A percentile compares a stretch with the other conserved stretches of the same genome.
phyloP scores from a whole-genome alignment of 495 filamentous ascomycete species.

The Penicillium macrosclerotiorum region DNA sequence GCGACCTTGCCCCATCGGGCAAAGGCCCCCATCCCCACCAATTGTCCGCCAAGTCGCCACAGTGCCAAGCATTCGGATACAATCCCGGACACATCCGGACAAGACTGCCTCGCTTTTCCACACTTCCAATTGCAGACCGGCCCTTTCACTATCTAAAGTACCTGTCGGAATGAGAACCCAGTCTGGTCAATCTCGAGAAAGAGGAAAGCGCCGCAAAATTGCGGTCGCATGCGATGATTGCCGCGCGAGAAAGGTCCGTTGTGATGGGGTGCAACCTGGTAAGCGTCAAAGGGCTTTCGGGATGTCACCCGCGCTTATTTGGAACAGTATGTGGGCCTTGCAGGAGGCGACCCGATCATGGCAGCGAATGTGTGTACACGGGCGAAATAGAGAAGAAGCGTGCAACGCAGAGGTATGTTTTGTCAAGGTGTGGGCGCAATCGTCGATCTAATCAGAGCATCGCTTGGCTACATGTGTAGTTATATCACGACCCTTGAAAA shows the following conservation, averaged over 20 bases:
- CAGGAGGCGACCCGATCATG: slow-evolving; percentile 18
- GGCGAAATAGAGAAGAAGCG: slow-evolving; percentile 35
- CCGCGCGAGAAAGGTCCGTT: slow-evolving; percentile 34
- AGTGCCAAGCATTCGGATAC: too few relatives aligned
- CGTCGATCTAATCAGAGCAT: not conserved
- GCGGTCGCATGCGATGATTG: slow-evolving; percentile 40
- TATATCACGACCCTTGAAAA: slow-evolving; percentile 29
- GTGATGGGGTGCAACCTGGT: slow-evolving; percentile 41
- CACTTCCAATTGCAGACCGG: too few relatives aligned
- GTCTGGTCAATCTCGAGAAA: not conserved
- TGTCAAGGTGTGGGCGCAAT: not conserved
- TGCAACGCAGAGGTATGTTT: slow-evolving; percentile 23
- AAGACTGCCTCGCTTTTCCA: too few relatives aligned
- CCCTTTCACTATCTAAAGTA: too few relatives aligned
- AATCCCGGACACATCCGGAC: too few relatives aligned
- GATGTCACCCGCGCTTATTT: slow-evolving; percentile 15
- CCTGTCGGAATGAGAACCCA: not conserved
- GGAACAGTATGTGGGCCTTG: slow-evolving; percentile 38
- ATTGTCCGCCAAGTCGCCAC: too few relatives aligned
- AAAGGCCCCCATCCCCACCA: too few relatives aligned
- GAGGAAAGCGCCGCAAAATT: slow-evolving; percentile 34
- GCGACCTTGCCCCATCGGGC: too few relatives aligned
- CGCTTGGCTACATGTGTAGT: slow-evolving; percentile 2
- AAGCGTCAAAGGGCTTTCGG: slow-evolving; percentile 5
- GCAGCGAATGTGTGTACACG: slow-evolving; percentile 28